Evolutionary conservation across 2,329 filamentous ascomycete genomes (phyloP).

Genomic region (Bertia moriformis): DNA sequence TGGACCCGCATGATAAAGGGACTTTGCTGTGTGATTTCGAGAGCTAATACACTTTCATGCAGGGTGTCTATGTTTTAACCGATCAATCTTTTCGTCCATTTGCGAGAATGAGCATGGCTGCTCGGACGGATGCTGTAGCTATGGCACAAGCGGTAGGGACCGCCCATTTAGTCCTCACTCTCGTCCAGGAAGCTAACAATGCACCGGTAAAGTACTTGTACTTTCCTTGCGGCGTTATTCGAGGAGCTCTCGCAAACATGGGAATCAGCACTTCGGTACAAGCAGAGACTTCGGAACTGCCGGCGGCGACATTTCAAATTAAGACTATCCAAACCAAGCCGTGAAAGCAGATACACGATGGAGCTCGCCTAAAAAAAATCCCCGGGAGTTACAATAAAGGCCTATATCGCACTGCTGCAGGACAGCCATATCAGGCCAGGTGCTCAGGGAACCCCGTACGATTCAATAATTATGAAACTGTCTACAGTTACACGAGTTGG

Average conservation of each 20-base stretch:
- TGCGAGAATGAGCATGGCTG: slow-evolving; percentile 73
- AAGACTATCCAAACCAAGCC: slow-evolving; percentile 62
- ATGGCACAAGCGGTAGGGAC: slow-evolving; percentile 64
- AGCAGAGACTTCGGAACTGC: slow-evolving; percentile 76
- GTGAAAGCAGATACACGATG: slow-evolving; percentile 16
- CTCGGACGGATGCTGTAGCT: slow-evolving; percentile 56
- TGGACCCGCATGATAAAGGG: too few relatives aligned
- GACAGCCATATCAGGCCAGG: too few relatives aligned
- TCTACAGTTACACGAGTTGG: too few relatives aligned
- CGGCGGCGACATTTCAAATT: slow-evolving; percentile 86
- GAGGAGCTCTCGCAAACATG: slow-evolving; percentile 81
- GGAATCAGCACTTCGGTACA: slow-evolving; percentile 85
- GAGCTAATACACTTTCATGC: neutral
- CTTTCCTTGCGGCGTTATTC: slow-evolving; percentile 86
- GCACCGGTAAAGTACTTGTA: slow-evolving; percentile 96
- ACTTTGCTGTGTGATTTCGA: neutral
- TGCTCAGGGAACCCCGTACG: too few relatives aligned
- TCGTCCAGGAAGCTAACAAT: too few relatives aligned
- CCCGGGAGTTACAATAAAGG: too few relatives aligned
- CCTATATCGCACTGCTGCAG: neutral
- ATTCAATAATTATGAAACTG: too few relatives aligned
- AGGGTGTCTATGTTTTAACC: slow-evolving; percentile 91
- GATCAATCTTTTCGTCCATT: slow-evolving; percentile 86
- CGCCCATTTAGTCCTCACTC: too few relatives aligned
- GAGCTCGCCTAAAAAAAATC: neutral